Conservation (phyloP, 352 stramenopile genomes). For the Phytopythium helicoides region DNA sequence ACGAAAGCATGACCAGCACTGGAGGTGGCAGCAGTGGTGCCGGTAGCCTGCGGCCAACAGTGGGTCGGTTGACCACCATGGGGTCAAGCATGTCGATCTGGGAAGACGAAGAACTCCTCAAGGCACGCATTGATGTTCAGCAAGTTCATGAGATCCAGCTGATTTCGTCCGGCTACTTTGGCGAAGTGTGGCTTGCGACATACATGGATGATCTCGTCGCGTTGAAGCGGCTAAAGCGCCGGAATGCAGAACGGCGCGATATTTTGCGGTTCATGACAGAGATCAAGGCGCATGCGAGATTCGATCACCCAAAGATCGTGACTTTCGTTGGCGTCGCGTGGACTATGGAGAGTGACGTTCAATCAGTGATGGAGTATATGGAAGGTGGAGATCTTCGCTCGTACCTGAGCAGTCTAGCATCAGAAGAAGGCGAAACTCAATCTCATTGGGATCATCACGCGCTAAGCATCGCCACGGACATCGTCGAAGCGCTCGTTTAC, state of each 20-base stretch:
- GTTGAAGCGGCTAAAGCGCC: constrained; percentile 27
- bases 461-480: constrained; percentile 27
- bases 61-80: not conserved
- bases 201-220: constrained; percentile 22
- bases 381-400: constrained; percentile 32
- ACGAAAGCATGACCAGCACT: constrained; percentile 7
- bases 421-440: not conserved
- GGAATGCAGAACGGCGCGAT: constrained; percentile 11
- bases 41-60: not conserved
- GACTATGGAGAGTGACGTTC: constrained; percentile 35
- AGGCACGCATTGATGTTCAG: constrained; percentile 36
- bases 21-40: constrained; percentile 3
- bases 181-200: constrained; percentile 29
- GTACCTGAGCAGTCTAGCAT: constrained; percentile 8
- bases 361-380: constrained; percentile 47
- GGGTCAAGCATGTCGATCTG: constrained; percentile 22
- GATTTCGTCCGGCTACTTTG: constrained; percentile 20
- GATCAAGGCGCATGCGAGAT: constrained; percentile 19
- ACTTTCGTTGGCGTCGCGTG: constrained; percentile 44
- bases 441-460: constrained; percentile 12
- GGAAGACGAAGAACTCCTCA: constrained; percentile 47
- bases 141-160: constrained; percentile 18
- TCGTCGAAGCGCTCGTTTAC: constrained; percentile 35
- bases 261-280: constrained; percentile 39
- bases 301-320: constrained; percentile 41